A percentile compares a stretch with the other conserved stretches of the same genome.
Evolutionary conservation across 768 basidiomycete genomes (phyloP).

Genomic region (Pseudohyphozyma bogoriensis): DNA sequence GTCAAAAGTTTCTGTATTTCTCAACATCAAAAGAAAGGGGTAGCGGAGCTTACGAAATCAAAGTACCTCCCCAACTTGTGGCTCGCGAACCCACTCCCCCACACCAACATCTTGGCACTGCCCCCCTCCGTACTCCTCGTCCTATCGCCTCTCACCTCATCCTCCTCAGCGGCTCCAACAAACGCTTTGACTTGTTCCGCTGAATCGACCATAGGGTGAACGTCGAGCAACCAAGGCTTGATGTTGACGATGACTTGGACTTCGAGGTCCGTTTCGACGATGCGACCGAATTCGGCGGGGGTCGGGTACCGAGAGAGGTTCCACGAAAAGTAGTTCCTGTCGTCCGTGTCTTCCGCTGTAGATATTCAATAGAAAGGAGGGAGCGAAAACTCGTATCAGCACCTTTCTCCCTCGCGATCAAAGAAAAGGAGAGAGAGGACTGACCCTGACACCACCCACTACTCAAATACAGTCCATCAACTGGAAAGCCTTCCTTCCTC

Average conservation of each 20-base stretch:
- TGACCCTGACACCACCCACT: slow-evolving; percentile 2
- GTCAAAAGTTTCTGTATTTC: not conserved
- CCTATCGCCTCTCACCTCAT: not conserved
- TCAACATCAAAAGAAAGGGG: too few species aligned
- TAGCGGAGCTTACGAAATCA: not conserved
- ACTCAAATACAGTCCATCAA: slow-evolving; percentile 1
- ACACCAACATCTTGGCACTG: not conserved
- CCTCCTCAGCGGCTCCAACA: not conserved
- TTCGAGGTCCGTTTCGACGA: not conserved
- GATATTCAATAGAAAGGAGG: not conserved
- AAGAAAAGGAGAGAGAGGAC: not conserved
- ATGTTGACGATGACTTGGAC: slow-evolving; percentile 3
- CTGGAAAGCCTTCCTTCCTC: not conserved
- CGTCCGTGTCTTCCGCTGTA: not conserved
- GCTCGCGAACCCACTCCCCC: not conserved
- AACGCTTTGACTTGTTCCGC: not conserved
- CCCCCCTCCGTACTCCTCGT: not conserved
- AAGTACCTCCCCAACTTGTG: not conserved
- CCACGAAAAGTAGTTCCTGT: slow-evolving; percentile 4
- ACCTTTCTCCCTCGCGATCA: too few species aligned
- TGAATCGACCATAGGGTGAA: not conserved
- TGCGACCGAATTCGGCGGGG: not conserved
- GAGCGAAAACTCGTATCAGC: not conserved
- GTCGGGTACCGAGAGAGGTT: not conserved
- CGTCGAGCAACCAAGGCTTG: slow-evolving; percentile 5